Evolutionary conservation across 2,329 filamentous ascomycete genomes (phyloP), one percentile per base, ranked within the genome.

Genomic region (Colletotrichum camelliae): DNA sequence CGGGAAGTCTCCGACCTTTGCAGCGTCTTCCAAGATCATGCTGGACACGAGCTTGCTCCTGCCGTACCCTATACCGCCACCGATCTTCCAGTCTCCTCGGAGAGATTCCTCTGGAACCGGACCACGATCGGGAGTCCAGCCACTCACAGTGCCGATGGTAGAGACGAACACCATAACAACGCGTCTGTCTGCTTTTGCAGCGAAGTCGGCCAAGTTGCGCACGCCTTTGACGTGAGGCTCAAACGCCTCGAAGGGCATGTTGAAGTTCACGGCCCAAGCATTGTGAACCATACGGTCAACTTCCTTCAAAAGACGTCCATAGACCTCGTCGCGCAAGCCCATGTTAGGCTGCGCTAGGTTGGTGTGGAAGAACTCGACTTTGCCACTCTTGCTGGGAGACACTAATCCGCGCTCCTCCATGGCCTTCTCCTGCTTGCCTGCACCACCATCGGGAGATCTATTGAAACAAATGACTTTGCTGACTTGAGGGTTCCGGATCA

Each of bases 271-370:
- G 0, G 81, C 80, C 81, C 81, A 83, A 15, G 89, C 88, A 77
- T 89, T 91, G 81, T 91, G 90, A 64, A 90, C 86, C 21, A 91
- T 81, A 12, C 85, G 84, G 67, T 89, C 87, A 1, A 84, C 84
- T 1, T 86, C 81, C 10, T 79, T 68, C 5, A 86, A 80, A 3
- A 89, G 35, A 7, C 73, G 73, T 3, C 57, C 67, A 15, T 70
- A 70, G 7, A 74, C 71, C 7, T 64, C 58, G 8, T 55, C n/a
- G 2, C 61, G 29, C 18, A 76, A 39, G 2, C 74, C 74, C 72
- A 76, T 57, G 5, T 70, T 70, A 12, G 52, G 29, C 27, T 70
- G 35, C 2, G 64, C 31, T 8, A 76, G 52, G 9, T 37, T 70
- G 33, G 71, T 37, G 21, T 75, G 74, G 87, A 87, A 87, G 88